phyloP scores from a whole-genome alignment of 1,284 basidiomycete genomes.

The Phellinidium pouzarii region DNA sequence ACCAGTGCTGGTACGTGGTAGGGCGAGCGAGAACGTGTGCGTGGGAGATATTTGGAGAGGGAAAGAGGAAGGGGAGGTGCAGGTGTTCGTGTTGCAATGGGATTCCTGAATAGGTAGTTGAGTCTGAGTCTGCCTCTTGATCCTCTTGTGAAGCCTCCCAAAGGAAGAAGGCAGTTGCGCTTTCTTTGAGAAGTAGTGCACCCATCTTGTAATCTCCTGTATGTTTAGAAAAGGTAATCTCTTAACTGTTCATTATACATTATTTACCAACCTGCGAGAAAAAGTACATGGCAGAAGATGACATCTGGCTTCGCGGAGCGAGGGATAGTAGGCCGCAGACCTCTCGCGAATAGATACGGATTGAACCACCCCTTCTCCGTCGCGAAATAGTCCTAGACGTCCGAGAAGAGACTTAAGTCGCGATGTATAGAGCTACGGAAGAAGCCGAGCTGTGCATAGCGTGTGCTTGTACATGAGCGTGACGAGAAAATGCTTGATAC shows the following conservation, averaged over 20 bases:
- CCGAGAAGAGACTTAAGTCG: slow-evolving; percentile 43
- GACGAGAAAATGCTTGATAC: slow-evolving; percentile 48
- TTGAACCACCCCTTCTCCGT: slow-evolving; percentile 63
- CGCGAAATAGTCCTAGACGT: slow-evolving; percentile 58
- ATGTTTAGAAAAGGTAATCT: not conserved
- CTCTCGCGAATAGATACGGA: slow-evolving; percentile 59
- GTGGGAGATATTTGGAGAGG: slow-evolving; percentile 29
- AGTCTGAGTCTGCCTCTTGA: slow-evolving; percentile 12
- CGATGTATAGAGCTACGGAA: slow-evolving; percentile 53
- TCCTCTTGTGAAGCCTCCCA: slow-evolving; percentile 28
- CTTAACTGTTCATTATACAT: slow-evolving; percentile 7
- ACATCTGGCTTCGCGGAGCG: slow-evolving; percentile 59
- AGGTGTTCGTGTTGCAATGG: slow-evolving; percentile 17
- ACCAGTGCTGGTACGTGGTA: slow-evolving; percentile 43
- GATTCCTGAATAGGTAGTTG: slow-evolving; percentile 17
- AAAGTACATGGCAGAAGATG: slow-evolving; percentile 61
- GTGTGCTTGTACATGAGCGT: slow-evolving; percentile 57
- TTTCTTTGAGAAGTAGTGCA: slow-evolving; percentile 50
- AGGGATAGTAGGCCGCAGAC: slow-evolving; percentile 50
- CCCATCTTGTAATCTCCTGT: slow-evolving; percentile 54
- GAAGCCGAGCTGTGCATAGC: slow-evolving; percentile 53
- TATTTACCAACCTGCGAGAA: slow-evolving; percentile 39
- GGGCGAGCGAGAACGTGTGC: slow-evolving; percentile 41
- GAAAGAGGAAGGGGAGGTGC: slow-evolving; percentile 18
- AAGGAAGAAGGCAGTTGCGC: slow-evolving; percentile 43